A percentile compares a stretch with the other conserved stretches of the same genome.
Conservation (phyloP, 2,329 filamentous ascomycete species). For the Xylaria multiplex region DNA sequence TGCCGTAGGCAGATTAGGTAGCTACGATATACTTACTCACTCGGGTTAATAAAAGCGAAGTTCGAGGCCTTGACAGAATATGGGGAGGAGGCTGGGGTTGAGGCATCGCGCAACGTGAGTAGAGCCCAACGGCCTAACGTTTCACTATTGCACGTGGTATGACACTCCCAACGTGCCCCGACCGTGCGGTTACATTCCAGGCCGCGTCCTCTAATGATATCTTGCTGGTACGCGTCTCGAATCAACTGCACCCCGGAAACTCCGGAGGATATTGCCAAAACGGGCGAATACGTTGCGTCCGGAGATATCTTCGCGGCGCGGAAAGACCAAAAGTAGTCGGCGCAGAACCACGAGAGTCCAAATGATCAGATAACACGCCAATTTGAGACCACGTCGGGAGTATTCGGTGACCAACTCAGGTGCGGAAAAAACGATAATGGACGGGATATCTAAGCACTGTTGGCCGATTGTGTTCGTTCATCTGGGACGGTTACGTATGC, state of each 20-base stretch:
- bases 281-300: conserved; percentile 9
- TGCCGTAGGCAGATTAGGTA: background rate
- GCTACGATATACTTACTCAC: background rate
- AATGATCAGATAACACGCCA: conserved; percentile 5
- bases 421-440: background rate
- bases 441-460: background rate
- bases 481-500: background rate
- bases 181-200: conserved; percentile 36
- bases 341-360: background rate
- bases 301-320: background rate
- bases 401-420: background rate
- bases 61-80: background rate
- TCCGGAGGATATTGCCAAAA: conserved; percentile 30
- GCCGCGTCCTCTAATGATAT: conserved; percentile 24
- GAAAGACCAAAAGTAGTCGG: conserved; percentile 2
- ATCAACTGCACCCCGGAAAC: conserved; percentile 31
- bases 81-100: background rate
- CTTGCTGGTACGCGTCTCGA: conserved; percentile 26
- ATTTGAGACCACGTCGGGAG: conserved; percentile 9
- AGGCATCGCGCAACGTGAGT: conserved; percentile 6
- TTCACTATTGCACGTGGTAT: conserved; percentile 14
- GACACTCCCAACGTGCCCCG: conserved; percentile 22
- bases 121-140: background rate
- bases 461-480: conserved; percentile 9
- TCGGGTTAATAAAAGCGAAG: background rate